Percentiles rank a stretch among this genome's conserved stretches.
Evolutionary conservation across 352 stramenopile genomes (phyloP).

Genomic region (Phytophthora europaea): DNA sequence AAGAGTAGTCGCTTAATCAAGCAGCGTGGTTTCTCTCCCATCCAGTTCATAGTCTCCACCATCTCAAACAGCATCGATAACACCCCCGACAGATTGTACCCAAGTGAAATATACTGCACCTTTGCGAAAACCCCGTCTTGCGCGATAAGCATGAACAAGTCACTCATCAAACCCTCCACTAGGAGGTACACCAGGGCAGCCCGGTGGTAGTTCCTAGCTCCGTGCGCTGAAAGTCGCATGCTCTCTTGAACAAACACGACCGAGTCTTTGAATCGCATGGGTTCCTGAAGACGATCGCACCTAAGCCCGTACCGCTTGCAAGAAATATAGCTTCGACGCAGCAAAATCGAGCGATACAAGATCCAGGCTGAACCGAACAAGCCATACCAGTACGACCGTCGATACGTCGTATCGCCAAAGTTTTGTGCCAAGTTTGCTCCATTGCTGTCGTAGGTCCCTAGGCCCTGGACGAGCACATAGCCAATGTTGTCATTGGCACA

Average conservation of each 20-base stretch:
- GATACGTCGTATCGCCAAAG: slow-evolving; percentile 21
- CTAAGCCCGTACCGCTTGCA: slow-evolving; percentile 31
- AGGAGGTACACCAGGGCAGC: slow-evolving; percentile 31
- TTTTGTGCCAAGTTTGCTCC: slow-evolving; percentile 29
- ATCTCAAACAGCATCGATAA: slow-evolving; percentile 43
- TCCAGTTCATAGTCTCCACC: slow-evolving; percentile 37
- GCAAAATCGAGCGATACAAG: slow-evolving; percentile 28
- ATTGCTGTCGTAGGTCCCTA: slow-evolving; percentile 42
- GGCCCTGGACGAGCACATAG: slow-evolving; percentile 35
- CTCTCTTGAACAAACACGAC: slow-evolving; percentile 39
- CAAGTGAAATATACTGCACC: slow-evolving; percentile 44
- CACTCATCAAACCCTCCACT: slow-evolving; percentile 41
- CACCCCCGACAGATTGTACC: slow-evolving; percentile 41
- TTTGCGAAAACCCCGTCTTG: slow-evolving; percentile 42
- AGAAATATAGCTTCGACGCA: slow-evolving; percentile 31
- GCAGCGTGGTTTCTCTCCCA: slow-evolving; percentile 24
- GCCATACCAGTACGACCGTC: slow-evolving; percentile 38
- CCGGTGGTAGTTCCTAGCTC: slow-evolving; percentile 38
- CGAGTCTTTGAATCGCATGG: slow-evolving; percentile 30
- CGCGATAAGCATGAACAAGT: slow-evolving; percentile 43
- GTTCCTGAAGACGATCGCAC: slow-evolving; percentile 30
- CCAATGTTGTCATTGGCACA: slow-evolving; percentile 38
- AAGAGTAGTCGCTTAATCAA: slow-evolving; percentile 39
- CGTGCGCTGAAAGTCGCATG: slow-evolving; percentile 35
- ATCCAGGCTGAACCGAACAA: slow-evolving; percentile 37